phyloP scores from a whole-genome alignment of 768 basidiomycete genomes.

The Tephrocybe rancida region DNA sequence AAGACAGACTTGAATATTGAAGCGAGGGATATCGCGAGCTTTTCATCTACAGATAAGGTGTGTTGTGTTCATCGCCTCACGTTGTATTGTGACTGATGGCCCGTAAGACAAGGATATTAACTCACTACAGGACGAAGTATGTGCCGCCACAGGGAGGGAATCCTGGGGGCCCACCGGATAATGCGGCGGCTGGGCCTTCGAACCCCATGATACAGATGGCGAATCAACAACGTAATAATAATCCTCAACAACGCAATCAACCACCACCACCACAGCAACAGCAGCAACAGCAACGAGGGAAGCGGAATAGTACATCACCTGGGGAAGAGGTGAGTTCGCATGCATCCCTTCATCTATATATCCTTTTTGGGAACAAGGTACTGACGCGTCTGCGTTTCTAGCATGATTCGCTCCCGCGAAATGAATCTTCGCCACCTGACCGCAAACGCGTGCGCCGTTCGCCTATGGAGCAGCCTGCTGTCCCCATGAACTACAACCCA shows the following conservation, averaged over 20 bases:
- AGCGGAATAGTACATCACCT: constrained; percentile 65
- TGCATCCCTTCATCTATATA: constrained; percentile 3
- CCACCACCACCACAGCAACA: constrained; percentile 31
- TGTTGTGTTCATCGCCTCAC: constrained; percentile 16
- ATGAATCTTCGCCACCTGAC: constrained; percentile 58
- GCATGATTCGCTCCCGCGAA: constrained; percentile 51
- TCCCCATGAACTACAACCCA: constrained; percentile 26
- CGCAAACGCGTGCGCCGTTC: constrained; percentile 56
- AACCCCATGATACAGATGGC: constrained; percentile 33
- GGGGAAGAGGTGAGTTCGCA: constrained; percentile 59
- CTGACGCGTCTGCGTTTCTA: constrained; percentile 17
- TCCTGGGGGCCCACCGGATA: constrained; percentile 25
- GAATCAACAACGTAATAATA: constrained; percentile 34
- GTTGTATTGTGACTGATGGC: background rate
- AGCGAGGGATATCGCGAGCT: constrained; percentile 10
- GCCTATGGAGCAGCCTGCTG: constrained; percentile 48
- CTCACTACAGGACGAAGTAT: background rate
- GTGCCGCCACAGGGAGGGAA: constrained; percentile 20
- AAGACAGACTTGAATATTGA: constrained; percentile 19
- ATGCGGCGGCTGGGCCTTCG: constrained; percentile 47
- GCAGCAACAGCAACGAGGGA: constrained; percentile 28
- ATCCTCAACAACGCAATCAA: constrained; percentile 25
- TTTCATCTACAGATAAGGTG: constrained; percentile 60
- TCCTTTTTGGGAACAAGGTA: background rate
- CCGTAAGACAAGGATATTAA: constrained; percentile 25